phyloP scores from a whole-genome alignment of 306 rosid genomes.

The Acmispon strigosus region DNA sequence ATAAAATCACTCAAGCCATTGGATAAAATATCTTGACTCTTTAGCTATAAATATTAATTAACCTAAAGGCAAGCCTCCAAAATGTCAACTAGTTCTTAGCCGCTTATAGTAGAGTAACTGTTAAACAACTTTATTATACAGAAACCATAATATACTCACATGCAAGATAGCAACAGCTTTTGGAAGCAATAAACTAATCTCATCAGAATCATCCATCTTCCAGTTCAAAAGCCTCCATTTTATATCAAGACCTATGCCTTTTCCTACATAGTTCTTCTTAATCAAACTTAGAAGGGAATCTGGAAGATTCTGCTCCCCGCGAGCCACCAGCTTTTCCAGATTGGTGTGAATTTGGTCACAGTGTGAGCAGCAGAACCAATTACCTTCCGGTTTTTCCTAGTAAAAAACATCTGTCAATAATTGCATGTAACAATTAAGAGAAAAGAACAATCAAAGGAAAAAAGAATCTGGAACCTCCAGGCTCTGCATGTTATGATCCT shows the following conservation, averaged over 20 bases:
- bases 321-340: conserved; percentile 42
- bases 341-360: conserved; percentile 40
- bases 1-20: not conserved
- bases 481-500: conserved; percentile 49
- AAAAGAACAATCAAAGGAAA: not conserved
- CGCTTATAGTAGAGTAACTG: not conserved
- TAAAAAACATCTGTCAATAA: not conserved
- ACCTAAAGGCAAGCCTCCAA: not conserved
- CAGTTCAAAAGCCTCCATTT: conserved; percentile 76
- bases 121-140: no score
- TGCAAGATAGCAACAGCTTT: conserved; percentile 57
- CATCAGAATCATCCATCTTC: conserved; percentile 36
- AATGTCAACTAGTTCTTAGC: not conserved
- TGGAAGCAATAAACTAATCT: conserved; percentile 46
- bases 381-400: conserved; percentile 68
- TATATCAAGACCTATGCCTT: conserved; percentile 35
- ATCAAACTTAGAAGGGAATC: conserved; percentile 40
- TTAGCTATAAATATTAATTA: not conserved
- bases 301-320: conserved; percentile 47
- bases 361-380: conserved; percentile 64
- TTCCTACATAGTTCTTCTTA: conserved; percentile 38
- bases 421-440: not conserved
- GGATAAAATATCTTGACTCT: not conserved
- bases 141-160: conserved; percentile 33
- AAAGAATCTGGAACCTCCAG: conserved; percentile 39